Conservation (phyloP, 1,139 yeast genomes). For the Saccharomyces hybrid region DNA sequence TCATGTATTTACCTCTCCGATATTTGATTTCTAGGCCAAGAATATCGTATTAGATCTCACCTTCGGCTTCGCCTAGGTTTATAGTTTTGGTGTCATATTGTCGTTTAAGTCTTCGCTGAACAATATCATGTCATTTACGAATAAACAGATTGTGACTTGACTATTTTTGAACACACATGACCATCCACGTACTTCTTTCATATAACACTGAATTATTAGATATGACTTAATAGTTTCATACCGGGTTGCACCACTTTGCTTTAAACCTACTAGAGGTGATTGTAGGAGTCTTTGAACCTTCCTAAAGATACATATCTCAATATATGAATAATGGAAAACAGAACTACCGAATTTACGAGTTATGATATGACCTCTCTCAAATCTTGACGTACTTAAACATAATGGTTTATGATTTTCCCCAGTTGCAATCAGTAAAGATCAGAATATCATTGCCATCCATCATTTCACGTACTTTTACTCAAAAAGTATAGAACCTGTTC, state of each 20-base stretch:
- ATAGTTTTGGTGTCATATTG: conserved; percentile 2
- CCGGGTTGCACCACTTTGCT: conserved; percentile 6
- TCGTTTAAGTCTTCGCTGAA: neutral
- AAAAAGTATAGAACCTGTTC: neutral
- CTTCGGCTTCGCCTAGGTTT: conserved; percentile 1
- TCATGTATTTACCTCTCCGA: conserved; percentile 1
- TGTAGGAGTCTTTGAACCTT: neutral
- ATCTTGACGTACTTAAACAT: neutral
- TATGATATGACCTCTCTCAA: neutral
- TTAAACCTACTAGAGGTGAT: conserved; percentile 1
- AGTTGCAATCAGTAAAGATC: neutral
- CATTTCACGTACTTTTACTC: neutral
- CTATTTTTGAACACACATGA: conserved; percentile 2
- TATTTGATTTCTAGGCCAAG: conserved; percentile 3
- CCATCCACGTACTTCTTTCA: conserved; percentile 2
- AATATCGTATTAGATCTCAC: conserved; percentile 1
- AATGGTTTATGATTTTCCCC: neutral
- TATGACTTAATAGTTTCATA: conserved; percentile 1
- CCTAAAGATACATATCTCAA: neutral
- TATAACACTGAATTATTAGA: neutral
- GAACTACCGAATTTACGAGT: neutral
- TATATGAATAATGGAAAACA: neutral
- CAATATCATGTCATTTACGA: conserved; percentile 3
- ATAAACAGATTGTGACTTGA: conserved; percentile 1
- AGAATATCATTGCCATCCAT: neutral